Base-by-base conservation (phyloP, 2,329 filamentous ascomycete species). In the Fusarium nematophilum region DNA sequence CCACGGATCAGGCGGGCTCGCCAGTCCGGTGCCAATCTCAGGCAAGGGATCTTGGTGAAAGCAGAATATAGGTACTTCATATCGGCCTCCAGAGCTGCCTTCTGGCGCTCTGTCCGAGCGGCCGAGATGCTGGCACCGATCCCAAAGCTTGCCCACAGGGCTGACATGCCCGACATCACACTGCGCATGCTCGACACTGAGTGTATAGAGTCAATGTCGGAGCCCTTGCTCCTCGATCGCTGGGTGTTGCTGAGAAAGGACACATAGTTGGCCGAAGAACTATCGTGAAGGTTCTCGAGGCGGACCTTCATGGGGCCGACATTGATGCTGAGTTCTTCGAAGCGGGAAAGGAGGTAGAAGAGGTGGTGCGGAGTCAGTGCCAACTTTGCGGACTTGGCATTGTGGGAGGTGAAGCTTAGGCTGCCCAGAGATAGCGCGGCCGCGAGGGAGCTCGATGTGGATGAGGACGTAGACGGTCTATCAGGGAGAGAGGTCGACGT, bases 271-370 rank as follows among this genome's bases (percentile, higher is more conserved):
- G 91, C 89, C 17, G 93, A 91, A 6, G 91, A 88, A 68, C 92
- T 92, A 69, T 93, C 91, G 75, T 97, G 92, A 38, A 99, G 87
- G 73, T 96, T 97, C 77, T 99, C 95, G 66, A 98, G 80, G 27
- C 95, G 90, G 57, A 99, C 88, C 72, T 95, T 97, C 93, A 97
- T 97, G 26, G 94, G 93, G 5, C 95, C 95, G 61, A 98, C 93
- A 59, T 90, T 84, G 65, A 98, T 95, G 56, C 88, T 88, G 57
- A 98, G 83, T 62, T 97, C 94, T 79, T 97, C 93, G 76, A 98
- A 97, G 50, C 93, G 91, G 52, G 93, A 97, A 49, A 99, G 86
- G 26, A 99, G 86, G 74, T 97, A 99, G 81, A 97, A 98, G 25
- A 99, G 86, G 74, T 99, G 95, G 72, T 99, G 95, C 15, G 95